Base-by-base conservation (phyloP, 192 early-diverging fungal genomes). In the Coemansia sp. region DNA sequence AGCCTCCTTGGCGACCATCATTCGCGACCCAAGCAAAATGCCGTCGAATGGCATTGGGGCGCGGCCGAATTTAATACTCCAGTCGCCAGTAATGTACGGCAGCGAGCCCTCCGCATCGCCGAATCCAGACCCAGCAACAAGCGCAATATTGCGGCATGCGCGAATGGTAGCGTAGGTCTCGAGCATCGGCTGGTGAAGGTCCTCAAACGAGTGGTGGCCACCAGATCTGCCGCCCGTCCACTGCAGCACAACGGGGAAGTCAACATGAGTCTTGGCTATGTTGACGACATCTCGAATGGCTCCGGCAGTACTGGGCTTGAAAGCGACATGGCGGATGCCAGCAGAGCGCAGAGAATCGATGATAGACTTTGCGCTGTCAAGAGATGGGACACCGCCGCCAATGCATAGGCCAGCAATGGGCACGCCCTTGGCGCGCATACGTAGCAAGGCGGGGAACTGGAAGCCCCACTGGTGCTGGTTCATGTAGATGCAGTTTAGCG, bases 201-300 rank as follows among this genome's bases (percentile, higher is more conserved):
- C 97, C 85, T 97, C 97, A 65, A 92, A 97, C 72, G 92, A 94
- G 88, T 98, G 97, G 81, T 98, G 97, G 18, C 97, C 97, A 72
- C 97, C 97, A 41, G 90, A 95, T 69, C 95, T 90, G 38, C 96
- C 96, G 84, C 96, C 95, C n/a, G 96, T 98, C 96, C 96, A 98
- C 80, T 98, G 95, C 65, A 97, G 85, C 59, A 98, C 87, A 55
- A 98, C 88, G 6, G 96, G 93, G 88, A 96, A 94, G 34, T 90
- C 89, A 8, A 91, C 90, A 70, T 94, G 90, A 33, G 88, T 86
- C 70, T 91, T 89, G 55, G 95, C 95, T 79, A 98, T 95, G 13
- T 91, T 85, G 64, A 94, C 92, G 59, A 95, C 94, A 11, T 87
- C 79, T 34, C 94, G 90, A 86, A 97, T 93, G 36, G 91, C 83